Evolutionary conservation across 2,329 filamentous ascomycete genomes (phyloP).

Genomic region (Trichoderma simmonsii): DNA sequence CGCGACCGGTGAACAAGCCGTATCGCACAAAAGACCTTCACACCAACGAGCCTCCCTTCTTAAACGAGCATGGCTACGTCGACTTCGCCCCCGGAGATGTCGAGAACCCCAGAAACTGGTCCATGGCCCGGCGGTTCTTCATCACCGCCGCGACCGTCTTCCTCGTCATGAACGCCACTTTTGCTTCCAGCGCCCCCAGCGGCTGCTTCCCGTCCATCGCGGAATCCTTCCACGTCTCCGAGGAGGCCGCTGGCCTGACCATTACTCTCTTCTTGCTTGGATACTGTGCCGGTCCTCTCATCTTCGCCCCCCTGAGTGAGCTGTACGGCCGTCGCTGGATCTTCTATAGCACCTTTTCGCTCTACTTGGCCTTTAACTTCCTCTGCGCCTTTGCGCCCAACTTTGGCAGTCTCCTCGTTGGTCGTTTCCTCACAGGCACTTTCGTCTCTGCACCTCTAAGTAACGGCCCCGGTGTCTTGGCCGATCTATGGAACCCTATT

Average conservation of each 20-base stretch:
- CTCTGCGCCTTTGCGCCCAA: slow-evolving; percentile 55
- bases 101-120: slow-evolving; percentile 51
- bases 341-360: slow-evolving; percentile 47
- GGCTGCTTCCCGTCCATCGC: slow-evolving; percentile 33
- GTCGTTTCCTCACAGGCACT: slow-evolving; percentile 54
- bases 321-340: slow-evolving; percentile 55
- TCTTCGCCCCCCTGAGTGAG: slow-evolving; percentile 57
- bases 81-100: slow-evolving; percentile 50
- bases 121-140: slow-evolving; percentile 35
- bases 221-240: slow-evolving; percentile 43
- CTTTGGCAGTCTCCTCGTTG: slow-evolving; percentile 50
- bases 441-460: slow-evolving; percentile 51
- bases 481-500: slow-evolving; percentile 51
- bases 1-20: slow-evolving; percentile 51
- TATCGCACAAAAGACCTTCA: slow-evolving; percentile 40
- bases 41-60: slow-evolving; percentile 32
- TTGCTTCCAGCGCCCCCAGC: slow-evolving; percentile 40
- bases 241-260: slow-evolving; percentile 46
- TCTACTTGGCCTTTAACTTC: slow-evolving; percentile 51
- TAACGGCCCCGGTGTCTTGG: slow-evolving; percentile 50
- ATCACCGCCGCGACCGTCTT: slow-evolving; percentile 42
- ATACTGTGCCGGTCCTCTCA: slow-evolving; percentile 56
- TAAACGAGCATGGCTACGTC: slow-evolving; percentile 50
- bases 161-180: slow-evolving; percentile 55
- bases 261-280: slow-evolving; percentile 54